Conservation (phyloP, 2,329 filamentous ascomycete genomes). For the Verticillium albo-atrum region DNA sequence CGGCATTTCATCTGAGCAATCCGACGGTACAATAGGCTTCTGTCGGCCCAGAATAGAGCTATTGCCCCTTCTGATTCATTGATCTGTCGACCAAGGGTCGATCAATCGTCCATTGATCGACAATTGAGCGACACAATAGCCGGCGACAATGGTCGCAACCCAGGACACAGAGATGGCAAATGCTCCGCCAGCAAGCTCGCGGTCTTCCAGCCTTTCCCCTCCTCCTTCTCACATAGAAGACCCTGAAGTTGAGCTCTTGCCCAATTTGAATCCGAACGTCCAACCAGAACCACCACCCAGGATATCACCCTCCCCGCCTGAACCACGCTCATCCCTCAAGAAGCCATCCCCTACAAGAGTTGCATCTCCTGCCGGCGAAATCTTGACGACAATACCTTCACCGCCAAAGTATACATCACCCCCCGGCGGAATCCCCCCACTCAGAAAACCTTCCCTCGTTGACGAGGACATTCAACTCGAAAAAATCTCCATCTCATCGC, state of each 20-base stretch:
- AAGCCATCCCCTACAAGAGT: not conserved
- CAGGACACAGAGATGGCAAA: conserved; percentile 8
- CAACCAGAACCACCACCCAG: not conserved
- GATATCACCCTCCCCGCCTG: not conserved
- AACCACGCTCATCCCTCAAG: not conserved
- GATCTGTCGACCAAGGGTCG: not conserved
- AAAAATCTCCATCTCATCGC: not conserved
- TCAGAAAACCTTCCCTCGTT: not conserved
- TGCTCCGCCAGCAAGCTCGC: not conserved
- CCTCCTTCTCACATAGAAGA: not conserved
- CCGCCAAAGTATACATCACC: not conserved
- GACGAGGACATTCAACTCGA: conserved; percentile 1
- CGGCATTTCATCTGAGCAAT: not conserved
- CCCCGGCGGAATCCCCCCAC: not conserved
- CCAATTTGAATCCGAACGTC: not conserved
- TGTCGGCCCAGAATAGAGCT: not conserved
- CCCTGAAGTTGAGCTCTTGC: not conserved
- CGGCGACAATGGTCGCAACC: not conserved
- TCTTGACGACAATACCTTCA: not conserved
- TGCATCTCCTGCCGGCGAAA: not conserved
- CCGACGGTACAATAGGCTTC: not conserved
- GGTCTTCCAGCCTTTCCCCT: conserved; percentile 2
- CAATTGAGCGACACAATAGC: not conserved
- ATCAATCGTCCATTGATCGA: too few relatives aligned
- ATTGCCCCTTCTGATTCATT: not conserved